Conservation (phyloP, 2,329 filamentous ascomycete genomes). For the Exophiala xenobiotica region DNA sequence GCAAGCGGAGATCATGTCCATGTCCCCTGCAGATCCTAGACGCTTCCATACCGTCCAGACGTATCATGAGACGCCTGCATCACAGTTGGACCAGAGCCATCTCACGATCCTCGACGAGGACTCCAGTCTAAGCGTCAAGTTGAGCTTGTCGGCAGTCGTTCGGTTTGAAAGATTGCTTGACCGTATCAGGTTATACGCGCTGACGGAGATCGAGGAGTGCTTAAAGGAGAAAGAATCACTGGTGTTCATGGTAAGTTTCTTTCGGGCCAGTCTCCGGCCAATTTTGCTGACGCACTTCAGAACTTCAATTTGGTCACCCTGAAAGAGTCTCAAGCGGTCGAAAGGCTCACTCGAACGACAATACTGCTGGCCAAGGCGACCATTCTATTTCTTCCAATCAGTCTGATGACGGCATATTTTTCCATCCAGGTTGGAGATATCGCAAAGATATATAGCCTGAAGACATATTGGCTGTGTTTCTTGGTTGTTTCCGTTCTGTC, state of each 20-base stretch:
- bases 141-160: conserved; percentile 52
- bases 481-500: conserved; percentile 61
- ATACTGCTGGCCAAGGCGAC: conserved; percentile 72
- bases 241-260: conserved; percentile 59
- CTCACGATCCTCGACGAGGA: conserved; percentile 12
- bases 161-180: conserved; percentile 62
- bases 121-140: conserved; percentile 34
- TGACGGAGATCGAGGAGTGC: conserved; percentile 64
- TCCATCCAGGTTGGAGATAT: conserved; percentile 63
- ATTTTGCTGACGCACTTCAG: conserved; percentile 40
- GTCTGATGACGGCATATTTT: conserved; percentile 73
- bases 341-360: conserved; percentile 69
- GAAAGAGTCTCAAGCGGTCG: conserved; percentile 71
- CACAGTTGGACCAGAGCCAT: conserved; percentile 11
- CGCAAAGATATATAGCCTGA: conserved; percentile 57
- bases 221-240: conserved; percentile 68
- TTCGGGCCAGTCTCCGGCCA: not conserved
- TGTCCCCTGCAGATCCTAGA: not conserved
- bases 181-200: conserved; percentile 60
- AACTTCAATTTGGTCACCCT: conserved; percentile 77
- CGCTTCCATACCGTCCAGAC: not conserved
- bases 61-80: not conserved
- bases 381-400: conserved; percentile 73
- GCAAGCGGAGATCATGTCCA: not conserved
- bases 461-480: conserved; percentile 68